Base-by-base conservation (phyloP, 805 yeast genomes). In the Metschnikowia corniflorae region DNA sequence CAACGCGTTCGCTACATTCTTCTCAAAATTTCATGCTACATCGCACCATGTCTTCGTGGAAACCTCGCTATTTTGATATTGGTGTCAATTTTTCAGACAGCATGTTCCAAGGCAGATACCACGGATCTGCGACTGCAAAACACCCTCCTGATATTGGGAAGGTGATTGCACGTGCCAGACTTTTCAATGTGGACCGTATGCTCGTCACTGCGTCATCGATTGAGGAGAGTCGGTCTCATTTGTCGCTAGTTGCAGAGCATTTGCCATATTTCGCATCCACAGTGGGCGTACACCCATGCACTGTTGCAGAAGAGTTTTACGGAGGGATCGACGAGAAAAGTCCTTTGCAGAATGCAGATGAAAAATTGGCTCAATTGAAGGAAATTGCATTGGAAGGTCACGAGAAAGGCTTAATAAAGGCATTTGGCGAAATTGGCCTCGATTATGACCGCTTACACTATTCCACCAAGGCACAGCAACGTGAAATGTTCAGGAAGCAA, bases 221-320 rank as follows among this genome's bases (percentile, higher is more conserved):
- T 6, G 53, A 58, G 2, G 96, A 91, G 49, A 78, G 89, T 15
- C 50, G 57, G 23, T 63, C 68, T n/a, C 83, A 88, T 6, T 57
- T 85, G 13, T 71, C 69, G 12, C 53, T 89, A 20, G 79, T 84
- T 26, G 54, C 51, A 7, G 50, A 44, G 12, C 35, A 35, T 16
- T 26, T 31, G 21, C 34, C 40, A 5, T 12, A 31, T 20, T 61
- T 59, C 45, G 73, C 64, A 42, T 77, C 84, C 16, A 93, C 98
- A 0, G 89, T 80, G 2, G 98, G 99, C 9, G 94, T 91, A 2
- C 99, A 93, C 63, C 99, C 99, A 0, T 91, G 98, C 60, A 69
- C 82, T 13, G 95, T 88, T 0, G 68, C 70, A 9, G 47, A 47
- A 27, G 73, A 68, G 37, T 68, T 67, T 45, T 68, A 61, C 36